Base-by-base conservation (phyloP, 345 rosid species). In the Raphanus sativus region DNA sequence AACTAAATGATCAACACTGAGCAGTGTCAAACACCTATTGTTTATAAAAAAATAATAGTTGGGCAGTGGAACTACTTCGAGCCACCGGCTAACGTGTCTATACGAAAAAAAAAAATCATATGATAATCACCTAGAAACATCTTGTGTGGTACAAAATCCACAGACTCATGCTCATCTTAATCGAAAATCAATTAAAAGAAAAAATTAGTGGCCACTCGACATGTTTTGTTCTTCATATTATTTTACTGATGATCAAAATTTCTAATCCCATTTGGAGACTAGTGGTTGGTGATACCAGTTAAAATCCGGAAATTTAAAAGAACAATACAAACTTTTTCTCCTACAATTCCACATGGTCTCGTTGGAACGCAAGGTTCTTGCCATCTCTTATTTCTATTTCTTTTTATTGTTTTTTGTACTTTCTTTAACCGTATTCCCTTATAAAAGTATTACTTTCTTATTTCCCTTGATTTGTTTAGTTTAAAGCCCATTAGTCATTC, bases 291-390 rank as follows among this genome's bases (percentile, higher is more conserved):
- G 34, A 59, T 40, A 59, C 33, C 15, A 11, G 55, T 69, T 50
- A 6, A 61, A 68, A 25, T 2, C 52, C 16, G 0, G 17, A 59
- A 4, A 24, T 50, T 26, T 3, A 11, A 32, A 58, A 77, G 54
- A 65, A 54, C 45, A 67, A 32, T 25, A 24, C 48, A 67, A 59
- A 66, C 33, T 16, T 52, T 26, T 65, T 13, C 55, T 71, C 68
- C 29, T 33, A 34, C 58, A 48, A 17, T 4, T 36, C 70, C 79
- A 80, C 82, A 80, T 80, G 79, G 75, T 69, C 78, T 79, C 59
- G 82, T 75, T 75, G 82, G 79, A 80, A 80, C 67, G 72, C 79
- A 80, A 74, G 67, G 63, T 42, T 66, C 65, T 38, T 42, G 17
- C 48, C 48, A 45, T 2, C 66, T 36, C 40, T 4, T n/a, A 16